Conservation (phyloP, 495 filamentous ascomycete species). For the Eremomyces bilateralis region DNA sequence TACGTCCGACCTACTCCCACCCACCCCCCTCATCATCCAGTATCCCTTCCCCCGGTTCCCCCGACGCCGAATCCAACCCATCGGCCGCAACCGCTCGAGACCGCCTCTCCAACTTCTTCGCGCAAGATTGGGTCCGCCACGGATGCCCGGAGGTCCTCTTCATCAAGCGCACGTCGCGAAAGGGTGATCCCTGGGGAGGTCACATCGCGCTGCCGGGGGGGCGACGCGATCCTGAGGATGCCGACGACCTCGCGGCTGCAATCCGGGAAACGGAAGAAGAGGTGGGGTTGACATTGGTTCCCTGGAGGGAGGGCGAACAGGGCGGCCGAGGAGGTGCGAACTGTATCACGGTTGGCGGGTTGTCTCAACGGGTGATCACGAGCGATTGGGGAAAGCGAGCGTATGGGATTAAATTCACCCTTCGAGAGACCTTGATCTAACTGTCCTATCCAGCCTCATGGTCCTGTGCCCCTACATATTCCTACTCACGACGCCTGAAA, state of each 20-base stretch:
- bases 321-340: slow-evolving; percentile 28
- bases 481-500: slow-evolving; percentile 33
- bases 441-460: slow-evolving; percentile 58
- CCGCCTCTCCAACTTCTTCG: slow-evolving; percentile 38
- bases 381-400: slow-evolving; percentile 49
- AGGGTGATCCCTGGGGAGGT: slow-evolving; percentile 54
- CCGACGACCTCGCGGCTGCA: slow-evolving; percentile 39
- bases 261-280: slow-evolving; percentile 52
- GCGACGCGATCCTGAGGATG: slow-evolving; percentile 46
- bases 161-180: slow-evolving; percentile 51
- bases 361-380: slow-evolving; percentile 52
- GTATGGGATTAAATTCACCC: slow-evolving; percentile 21
- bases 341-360: slow-evolving; percentile 38
- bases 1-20: slow-evolving; percentile 37
- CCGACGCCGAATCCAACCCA: slow-evolving; percentile 13
- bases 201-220: slow-evolving; percentile 61
- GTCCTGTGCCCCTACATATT: slow-evolving; percentile 60
- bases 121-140: slow-evolving; percentile 45
- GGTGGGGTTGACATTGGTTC: slow-evolving; percentile 40
- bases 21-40: slow-evolving; percentile 21
- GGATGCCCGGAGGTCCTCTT: slow-evolving; percentile 60
- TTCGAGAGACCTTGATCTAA: not conserved
- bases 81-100: slow-evolving; percentile 13
- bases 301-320: too few species aligned
- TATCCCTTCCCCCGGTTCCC: slow-evolving; percentile 5